A percentile compares a stretch with the other conserved stretches of the same genome.
These are phyloP conservation scores for Solanum bulbocastanum DNA, from an alignment of 257 asterid species.

Conservation along the genomic window DNA sequence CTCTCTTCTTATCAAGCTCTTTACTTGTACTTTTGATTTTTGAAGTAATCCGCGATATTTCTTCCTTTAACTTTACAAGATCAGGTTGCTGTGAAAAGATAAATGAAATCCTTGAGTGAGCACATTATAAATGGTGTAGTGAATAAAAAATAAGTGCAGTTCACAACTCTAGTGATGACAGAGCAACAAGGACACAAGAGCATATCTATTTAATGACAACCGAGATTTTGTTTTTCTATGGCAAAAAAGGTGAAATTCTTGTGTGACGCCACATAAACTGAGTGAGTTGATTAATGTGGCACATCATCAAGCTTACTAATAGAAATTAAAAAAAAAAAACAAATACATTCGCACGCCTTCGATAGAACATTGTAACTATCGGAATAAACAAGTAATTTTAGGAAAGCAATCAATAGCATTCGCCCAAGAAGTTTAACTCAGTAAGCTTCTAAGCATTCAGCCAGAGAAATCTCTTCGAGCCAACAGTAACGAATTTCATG, in stretches of 20 bases:
- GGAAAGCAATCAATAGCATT: background rate
- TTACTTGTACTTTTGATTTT: slow-evolving; percentile 64
- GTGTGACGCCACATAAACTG: background rate
- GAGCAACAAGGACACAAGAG: background rate
- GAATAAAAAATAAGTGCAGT: background rate
- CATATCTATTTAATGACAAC: background rate
- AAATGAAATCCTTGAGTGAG: background rate
- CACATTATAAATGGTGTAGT: background rate
- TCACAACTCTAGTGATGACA: background rate
- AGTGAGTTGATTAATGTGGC: background rate
- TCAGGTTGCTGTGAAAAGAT: slow-evolving; percentile 74
- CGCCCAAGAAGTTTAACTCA: background rate
- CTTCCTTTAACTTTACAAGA: slow-evolving; percentile 82
- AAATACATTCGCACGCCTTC: background rate
- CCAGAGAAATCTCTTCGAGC: background rate
- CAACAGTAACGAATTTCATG: background rate
- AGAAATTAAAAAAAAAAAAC: background rate
- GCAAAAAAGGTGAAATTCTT: background rate
- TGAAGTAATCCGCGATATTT: slow-evolving; percentile 61
- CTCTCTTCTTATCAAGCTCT: slow-evolving; percentile 71
- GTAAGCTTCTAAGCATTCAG: background rate
- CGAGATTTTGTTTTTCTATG: background rate
- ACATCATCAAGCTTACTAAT: background rate
- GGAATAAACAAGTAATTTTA: background rate
- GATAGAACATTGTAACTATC: background rate